phyloP scores from a whole-genome alignment of 345 rosid species.

The Corymbia maculata region DNA sequence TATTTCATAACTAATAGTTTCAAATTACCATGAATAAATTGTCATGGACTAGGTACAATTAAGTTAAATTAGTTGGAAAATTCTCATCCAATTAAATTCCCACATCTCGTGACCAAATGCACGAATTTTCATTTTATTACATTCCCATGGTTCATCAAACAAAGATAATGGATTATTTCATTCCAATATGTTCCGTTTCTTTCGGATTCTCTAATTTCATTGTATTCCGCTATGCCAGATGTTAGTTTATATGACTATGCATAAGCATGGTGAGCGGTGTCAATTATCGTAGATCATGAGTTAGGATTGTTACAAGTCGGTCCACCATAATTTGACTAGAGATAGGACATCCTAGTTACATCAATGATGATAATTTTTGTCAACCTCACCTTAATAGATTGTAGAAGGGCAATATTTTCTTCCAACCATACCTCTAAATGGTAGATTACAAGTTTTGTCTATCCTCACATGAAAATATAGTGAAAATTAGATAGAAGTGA shows the following conservation, averaged over 20 bases:
- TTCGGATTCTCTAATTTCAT: not conserved
- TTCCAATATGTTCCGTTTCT: not conserved
- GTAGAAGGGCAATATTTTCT: not conserved
- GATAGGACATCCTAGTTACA: not conserved
- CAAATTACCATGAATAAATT: not conserved
- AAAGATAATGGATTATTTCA: not conserved
- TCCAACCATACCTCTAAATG: not conserved
- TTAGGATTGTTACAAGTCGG: not conserved
- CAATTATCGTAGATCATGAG: not conserved
- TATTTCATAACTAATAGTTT: not conserved
- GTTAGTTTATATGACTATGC: not conserved
- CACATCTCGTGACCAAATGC: rapidly evolving
- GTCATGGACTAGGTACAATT: not conserved
- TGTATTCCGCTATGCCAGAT: not conserved
- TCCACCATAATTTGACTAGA: not conserved
- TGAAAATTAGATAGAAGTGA: not conserved
- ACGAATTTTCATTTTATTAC: not conserved
- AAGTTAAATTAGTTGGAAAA: not conserved
- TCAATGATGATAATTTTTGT: not conserved
- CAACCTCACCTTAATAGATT: not conserved
- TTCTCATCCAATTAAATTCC: not conserved
- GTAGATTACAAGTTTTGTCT: not conserved
- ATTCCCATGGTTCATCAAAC: not conserved
- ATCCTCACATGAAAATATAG: not conserved
- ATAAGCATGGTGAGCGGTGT: not conserved